These are phyloP conservation scores for Mrakia gelida DNA, from an alignment of 768 basidiomycete genomes.

Conservation along the genomic window DNA sequence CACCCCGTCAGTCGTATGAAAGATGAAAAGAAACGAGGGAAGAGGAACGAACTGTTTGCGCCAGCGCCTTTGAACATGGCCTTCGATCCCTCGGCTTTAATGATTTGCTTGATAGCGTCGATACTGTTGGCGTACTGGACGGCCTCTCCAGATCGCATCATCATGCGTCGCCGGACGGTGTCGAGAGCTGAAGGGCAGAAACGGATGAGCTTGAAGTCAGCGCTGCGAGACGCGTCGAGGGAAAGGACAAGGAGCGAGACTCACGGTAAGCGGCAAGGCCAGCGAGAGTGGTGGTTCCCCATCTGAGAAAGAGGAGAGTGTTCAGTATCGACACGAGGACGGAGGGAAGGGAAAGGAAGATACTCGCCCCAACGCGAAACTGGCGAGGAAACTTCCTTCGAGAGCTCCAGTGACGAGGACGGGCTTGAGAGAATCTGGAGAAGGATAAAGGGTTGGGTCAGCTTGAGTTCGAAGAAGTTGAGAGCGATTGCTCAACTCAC, in stretches of 20 bases:
- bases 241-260: too few species aligned
- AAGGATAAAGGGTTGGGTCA: too few species aligned
- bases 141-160: constrained; percentile 95
- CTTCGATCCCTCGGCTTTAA: constrained; percentile 83
- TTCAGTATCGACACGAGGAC: not conserved
- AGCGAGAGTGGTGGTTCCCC: not conserved
- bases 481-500: constrained; percentile 50
- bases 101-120: constrained; percentile 88
- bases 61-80: constrained; percentile 87
- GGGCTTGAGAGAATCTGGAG: constrained; percentile 55
- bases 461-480: too few species aligned
- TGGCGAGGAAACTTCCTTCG: constrained; percentile 92
- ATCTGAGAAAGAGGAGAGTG: not conserved
- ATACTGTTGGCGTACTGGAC: constrained; percentile 99
- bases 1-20: too few species aligned
- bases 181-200: constrained; percentile 33
- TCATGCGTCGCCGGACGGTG: constrained; percentile 93
- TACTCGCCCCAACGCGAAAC: constrained; percentile 72
- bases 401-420: constrained; percentile 94
- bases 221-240: too few species aligned
- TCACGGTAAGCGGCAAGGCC: constrained; percentile 36
- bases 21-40: not conserved
- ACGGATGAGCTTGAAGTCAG: too few species aligned
- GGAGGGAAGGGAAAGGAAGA: not conserved
- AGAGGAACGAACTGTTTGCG: not conserved